phyloP scores from a whole-genome alignment of 202 grass and related monocot genomes.

The Zoysia matrella region DNA sequence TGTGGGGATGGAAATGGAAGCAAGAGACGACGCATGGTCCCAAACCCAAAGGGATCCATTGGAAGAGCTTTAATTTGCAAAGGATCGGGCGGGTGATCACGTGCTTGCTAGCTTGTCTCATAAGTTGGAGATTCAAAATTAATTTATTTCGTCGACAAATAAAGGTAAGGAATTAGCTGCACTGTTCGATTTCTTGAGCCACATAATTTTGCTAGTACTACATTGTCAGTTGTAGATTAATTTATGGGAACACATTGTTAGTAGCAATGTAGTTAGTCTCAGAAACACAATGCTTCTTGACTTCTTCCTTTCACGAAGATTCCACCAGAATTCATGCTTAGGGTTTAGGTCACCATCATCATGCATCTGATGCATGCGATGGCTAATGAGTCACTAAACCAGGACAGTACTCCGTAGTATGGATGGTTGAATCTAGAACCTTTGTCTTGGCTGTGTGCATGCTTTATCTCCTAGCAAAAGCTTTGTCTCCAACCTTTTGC shows the following conservation, averaged over 20 bases:
- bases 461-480: background rate
- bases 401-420: background rate
- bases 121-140: conserved; percentile 5
- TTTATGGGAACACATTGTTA: background rate
- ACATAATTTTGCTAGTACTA: background rate
- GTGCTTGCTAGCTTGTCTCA: conserved; percentile 4
- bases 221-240: background rate
- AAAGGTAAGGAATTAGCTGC: background rate
- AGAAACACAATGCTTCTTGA: background rate
- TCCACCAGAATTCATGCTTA: too few relatives aligned
- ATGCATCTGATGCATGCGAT: background rate
- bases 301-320: too few relatives aligned
- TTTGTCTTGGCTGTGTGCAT: background rate
- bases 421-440: background rate
- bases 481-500: conserved; percentile 13
- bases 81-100: conserved; percentile 24
- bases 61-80: conserved; percentile 43
- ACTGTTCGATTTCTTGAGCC: background rate
- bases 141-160: conserved; percentile 40
- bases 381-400: background rate
- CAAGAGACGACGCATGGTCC: conserved; percentile 28
- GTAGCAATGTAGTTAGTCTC: background rate
- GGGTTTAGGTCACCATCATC: background rate
- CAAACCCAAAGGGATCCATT: background rate
- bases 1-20: conserved; percentile 45